A percentile compares a stretch with the other conserved stretches of the same genome.
Conservation (phyloP, 176 grass and related monocot genomes). For the Phragmites australis region DNA sequence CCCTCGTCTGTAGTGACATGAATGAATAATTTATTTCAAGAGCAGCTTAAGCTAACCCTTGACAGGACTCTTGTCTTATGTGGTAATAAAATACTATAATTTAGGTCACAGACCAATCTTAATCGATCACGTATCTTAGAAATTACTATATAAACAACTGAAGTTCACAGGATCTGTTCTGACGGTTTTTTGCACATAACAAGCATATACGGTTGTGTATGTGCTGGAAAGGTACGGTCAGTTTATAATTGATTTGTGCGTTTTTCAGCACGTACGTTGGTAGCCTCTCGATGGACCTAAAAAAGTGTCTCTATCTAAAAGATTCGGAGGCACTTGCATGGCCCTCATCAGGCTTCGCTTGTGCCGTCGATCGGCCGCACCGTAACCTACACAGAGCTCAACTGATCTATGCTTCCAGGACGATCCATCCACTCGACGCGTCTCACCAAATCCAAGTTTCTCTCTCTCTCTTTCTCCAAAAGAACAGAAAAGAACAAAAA, state of each 20-base stretch:
- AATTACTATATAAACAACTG: no score
- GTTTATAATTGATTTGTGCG: no score
- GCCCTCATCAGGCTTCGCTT: not conserved
- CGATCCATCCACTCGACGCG: constrained; percentile 5
- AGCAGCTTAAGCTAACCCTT: not conserved
- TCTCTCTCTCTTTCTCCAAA: not conserved
- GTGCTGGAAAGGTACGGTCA: no score
- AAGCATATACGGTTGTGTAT: no score
- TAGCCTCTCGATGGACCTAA: no score
- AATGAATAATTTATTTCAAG: not conserved
- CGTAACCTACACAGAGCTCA: constrained; percentile 21
- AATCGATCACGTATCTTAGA: no score
- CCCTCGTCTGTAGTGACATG: not conserved
- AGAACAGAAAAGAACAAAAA: not conserved
- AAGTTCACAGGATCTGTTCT: no score
- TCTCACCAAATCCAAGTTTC: constrained; percentile 23
- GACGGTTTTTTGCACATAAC: no score
- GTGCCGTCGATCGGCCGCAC: not conserved
- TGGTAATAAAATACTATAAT: not conserved
- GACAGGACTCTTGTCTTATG: not conserved
- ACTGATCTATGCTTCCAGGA: not conserved
- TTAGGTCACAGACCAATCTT: no score
- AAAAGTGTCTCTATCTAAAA: not conserved
- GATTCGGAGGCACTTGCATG: not conserved
- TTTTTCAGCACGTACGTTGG: no score